Evolutionary conservation across 352 stramenopile genomes (phyloP), one percentile per base, ranked within the genome.

Genomic region (Phytophthora sansomeana): DNA sequence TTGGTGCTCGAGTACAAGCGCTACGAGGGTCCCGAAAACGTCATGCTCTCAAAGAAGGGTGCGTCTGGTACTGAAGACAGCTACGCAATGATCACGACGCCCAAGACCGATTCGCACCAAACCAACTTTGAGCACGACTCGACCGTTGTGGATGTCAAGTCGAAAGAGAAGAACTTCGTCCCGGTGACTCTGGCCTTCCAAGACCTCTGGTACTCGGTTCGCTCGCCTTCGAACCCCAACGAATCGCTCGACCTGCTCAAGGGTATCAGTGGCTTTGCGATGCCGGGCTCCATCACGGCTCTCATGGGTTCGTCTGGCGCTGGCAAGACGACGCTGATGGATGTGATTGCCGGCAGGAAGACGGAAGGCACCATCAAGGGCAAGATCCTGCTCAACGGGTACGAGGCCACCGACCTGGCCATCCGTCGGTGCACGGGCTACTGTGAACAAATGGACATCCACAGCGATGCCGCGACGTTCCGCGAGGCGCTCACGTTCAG

Each of bases 401-500:
- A 76, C 28, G 47, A 59, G 6, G 68, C 72, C 2, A 80, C 48
- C 0, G 65, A 75, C 14, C 41, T 82, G 14, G 58, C 74, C 8
- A 80, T 81, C n/a, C 72, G 67, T 10, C 74, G 74, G 0, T 71
- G 51, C 44, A 80, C 74, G 30, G 75, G 72, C 0, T 83, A 83
- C 58, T 83, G 75, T 30, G 75, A 83, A 39, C 91, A 97, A 64
- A 93, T 97, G 69, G 91, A 97, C 59, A 86, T 88, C 30, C 81
- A 97, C 29, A 81, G 85, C 7, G 77, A 91, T 19, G 92, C 89
- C 3, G 74, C 85, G 3, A 98, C 92, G 7, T 89, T 93, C 19
- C 75, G 89, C 21, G 92, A 98, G 65, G 81, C 88, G 7, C 84
- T 98, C 33, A 68, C 69, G 1, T 98, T 98, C 67, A 93, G 81